These are phyloP conservation scores for Zizania latifolia DNA, from an alignment of 176 grass and related monocot genomes.

Conservation along the genomic window DNA sequence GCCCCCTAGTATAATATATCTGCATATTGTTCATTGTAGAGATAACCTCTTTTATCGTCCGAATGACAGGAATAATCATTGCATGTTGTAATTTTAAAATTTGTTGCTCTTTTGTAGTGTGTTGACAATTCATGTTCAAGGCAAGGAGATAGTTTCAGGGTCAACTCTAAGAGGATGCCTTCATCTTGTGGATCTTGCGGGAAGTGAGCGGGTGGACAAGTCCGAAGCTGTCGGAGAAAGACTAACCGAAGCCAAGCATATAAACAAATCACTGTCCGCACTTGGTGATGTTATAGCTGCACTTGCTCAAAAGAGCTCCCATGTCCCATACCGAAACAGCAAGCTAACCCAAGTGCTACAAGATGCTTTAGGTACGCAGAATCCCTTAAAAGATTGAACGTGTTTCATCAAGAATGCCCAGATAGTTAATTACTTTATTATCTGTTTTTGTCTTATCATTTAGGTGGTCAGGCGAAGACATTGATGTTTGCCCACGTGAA, in stretches of 20 bases:
- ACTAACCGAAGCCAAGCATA: conserved; percentile 78
- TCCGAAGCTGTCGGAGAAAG: conserved; percentile 81
- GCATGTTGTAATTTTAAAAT: neutral
- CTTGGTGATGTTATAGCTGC: conserved; percentile 85
- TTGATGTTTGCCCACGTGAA: conserved; percentile 93
- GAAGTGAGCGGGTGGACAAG: conserved; percentile 81
- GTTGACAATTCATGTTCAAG: conserved; percentile 77
- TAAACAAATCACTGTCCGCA: conserved; percentile 79
- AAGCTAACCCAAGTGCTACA: conserved; percentile 89
- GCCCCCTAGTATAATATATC: neutral
- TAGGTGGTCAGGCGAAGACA: conserved; percentile 91
- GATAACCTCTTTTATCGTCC: neutral
- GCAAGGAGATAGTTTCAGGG: conserved; percentile 53
- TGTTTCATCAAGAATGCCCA: neutral
- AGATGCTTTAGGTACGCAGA: conserved; percentile 68
- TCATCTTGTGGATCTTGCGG: conserved; percentile 84
- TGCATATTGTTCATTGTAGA: neutral
- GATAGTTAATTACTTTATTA: neutral
- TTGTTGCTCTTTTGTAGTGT: conserved; percentile 47
- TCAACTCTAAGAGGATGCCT: conserved; percentile 68
- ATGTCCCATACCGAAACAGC: conserved; percentile 87
- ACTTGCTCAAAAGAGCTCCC: conserved; percentile 75
- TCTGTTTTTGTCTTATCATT: conserved; percentile 16
- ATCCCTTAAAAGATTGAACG: neutral
- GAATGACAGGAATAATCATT: neutral